Evolutionary conservation across 768 basidiomycete species (phyloP).

Genomic region (Agrocybe praecox): DNA sequence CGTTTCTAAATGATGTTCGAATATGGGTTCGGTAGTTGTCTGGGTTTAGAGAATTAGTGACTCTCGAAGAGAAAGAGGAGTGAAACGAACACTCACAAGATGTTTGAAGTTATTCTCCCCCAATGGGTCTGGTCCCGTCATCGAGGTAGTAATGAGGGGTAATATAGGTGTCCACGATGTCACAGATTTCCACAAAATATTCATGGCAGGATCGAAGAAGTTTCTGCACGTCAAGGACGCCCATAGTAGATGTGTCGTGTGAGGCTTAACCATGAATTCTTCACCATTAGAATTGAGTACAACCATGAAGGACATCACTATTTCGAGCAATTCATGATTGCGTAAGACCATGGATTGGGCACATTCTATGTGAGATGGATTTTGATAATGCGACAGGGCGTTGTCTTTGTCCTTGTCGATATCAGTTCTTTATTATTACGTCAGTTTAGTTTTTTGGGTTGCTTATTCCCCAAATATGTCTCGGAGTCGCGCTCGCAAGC

Average conservation of each 20-base stretch:
- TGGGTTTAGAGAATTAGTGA: too few species aligned
- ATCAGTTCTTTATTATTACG: too few species aligned
- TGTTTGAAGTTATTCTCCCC: neutral
- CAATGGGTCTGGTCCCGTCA: neutral
- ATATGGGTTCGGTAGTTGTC: neutral
- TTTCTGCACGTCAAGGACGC: slow-evolving; percentile 3
- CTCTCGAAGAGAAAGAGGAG: neutral
- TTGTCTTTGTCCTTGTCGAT: too few species aligned
- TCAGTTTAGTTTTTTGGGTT: too few species aligned
- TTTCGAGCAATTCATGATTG: neutral
- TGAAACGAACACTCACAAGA: neutral
- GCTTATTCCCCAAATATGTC: too few species aligned
- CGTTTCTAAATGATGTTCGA: neutral
- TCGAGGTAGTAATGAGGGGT: neutral
- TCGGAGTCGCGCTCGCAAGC: too few species aligned
- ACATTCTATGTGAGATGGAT: neutral
- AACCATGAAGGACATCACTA: neutral
- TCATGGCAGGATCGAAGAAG: slow-evolving; percentile 7
- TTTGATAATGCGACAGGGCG: too few species aligned
- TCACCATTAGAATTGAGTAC: neutral
- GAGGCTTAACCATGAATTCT: neutral
- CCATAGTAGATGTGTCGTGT: slow-evolving; percentile 1
- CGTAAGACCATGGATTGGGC: neutral
- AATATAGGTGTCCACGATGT: neutral
- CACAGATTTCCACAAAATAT: slow-evolving; percentile 8